Percentiles rank a stretch among this genome's conserved stretches.
These are phyloP conservation scores for Chalciporus piperatoides DNA, from an alignment of 1,284 basidiomycete genomes.

Conservation along the genomic window DNA sequence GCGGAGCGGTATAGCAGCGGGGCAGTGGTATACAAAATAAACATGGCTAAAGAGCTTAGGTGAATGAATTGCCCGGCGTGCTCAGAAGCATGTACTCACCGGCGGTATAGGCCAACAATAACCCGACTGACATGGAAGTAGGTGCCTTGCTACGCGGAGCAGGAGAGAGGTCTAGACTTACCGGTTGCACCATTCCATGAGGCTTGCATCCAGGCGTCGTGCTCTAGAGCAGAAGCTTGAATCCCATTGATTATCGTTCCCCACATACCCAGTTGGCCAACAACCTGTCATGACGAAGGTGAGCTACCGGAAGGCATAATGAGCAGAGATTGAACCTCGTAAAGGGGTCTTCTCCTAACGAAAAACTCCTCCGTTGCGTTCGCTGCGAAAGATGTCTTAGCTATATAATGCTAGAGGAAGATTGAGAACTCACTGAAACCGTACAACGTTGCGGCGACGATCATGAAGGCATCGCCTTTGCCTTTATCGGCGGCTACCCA, in stretches of 20 bases:
- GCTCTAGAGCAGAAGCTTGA: conserved; percentile 74
- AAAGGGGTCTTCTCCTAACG: conserved; percentile 74
- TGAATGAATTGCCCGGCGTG: conserved; percentile 3
- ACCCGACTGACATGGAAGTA: conserved; percentile 48
- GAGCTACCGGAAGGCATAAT: conserved; percentile 2
- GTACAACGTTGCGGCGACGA: conserved; percentile 79
- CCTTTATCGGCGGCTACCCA: conserved; percentile 61
- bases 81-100: conserved; percentile 33
- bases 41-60: conserved; percentile 54
- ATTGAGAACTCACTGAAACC: conserved; percentile 63
- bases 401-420: neutral
- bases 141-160: neutral
- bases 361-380: conserved; percentile 87
- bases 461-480: conserved; percentile 85
- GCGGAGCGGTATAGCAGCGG: conserved; percentile 82
- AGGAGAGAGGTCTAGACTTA: conserved; percentile 31
- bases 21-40: conserved; percentile 78
- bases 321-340: conserved; percentile 48
- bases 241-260: conserved; percentile 75
- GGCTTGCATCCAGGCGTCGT: conserved; percentile 56
- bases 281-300: conserved; percentile 43
- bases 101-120: conserved; percentile 70
- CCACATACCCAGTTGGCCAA: conserved; percentile 83
- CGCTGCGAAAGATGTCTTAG: conserved; percentile 39
- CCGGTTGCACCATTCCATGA: conserved; percentile 71